A percentile compares a stretch with the other conserved stretches of the same genome.
phyloP scores from a whole-genome alignment of 2,329 filamentous ascomycete species.

The Fusarium tricinctum region DNA sequence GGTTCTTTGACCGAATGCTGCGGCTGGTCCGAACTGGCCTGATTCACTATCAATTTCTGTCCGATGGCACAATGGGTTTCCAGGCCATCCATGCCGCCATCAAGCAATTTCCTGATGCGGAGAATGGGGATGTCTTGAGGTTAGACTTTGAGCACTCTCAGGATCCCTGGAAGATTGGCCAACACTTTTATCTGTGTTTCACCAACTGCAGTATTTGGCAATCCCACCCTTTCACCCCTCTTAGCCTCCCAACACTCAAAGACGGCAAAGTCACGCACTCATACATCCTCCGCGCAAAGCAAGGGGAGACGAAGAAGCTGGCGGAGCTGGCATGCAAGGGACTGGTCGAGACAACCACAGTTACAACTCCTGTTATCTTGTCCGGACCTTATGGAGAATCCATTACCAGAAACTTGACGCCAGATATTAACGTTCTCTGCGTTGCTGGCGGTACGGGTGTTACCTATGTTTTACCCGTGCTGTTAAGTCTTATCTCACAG shows the following conservation, averaged over 20 bases:
- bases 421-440: neutral
- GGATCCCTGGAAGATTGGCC: neutral
- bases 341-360: rapidly evolving
- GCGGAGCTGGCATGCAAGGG: neutral
- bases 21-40: neutral
- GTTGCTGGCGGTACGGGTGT: conserved; percentile 2
- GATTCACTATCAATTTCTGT: neutral
- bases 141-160: neutral
- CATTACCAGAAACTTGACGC: neutral
- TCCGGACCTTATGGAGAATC: conserved; percentile 1
- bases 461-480: neutral
- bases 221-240: neutral
- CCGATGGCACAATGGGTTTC: neutral
- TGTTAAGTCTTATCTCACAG: neutral
- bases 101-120: neutral
- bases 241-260: neutral
- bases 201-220: conserved; percentile 7
- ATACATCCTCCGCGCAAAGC: conserved; percentile 1
- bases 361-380: neutral
- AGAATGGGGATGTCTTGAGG: neutral
- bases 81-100: neutral
- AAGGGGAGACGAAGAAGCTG: neutral
- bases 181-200: conserved; percentile 3
- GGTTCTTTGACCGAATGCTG: neutral
- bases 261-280: neutral